These are phyloP conservation scores for Gossypium mustelinum DNA, from an alignment of 345 rosid genomes.

Conservation along the genomic window DNA sequence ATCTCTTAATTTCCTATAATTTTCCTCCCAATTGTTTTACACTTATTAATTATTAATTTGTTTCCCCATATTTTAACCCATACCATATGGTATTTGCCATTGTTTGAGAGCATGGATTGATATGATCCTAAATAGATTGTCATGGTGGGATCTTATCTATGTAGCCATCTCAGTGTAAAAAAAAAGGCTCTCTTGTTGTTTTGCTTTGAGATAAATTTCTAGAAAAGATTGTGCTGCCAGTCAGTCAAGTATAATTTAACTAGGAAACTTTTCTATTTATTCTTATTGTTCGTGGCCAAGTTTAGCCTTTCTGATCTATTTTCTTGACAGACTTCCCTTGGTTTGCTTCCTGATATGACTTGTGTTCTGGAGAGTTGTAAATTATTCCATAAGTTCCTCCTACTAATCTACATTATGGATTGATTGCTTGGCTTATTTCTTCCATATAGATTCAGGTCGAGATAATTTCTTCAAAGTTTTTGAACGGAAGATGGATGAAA, in stretches of 20 bases:
- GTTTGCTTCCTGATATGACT: neutral
- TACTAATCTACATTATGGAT: constrained; percentile 3
- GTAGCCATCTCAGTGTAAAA: neutral
- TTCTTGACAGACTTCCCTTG: neutral
- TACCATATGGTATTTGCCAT: neutral
- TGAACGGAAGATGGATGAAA: constrained; percentile 81
- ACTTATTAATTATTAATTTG: neutral
- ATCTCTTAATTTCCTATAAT: neutral
- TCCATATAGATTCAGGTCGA: constrained; percentile 54
- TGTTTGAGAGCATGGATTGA: neutral
- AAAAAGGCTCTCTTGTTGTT: neutral
- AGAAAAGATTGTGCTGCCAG: neutral
- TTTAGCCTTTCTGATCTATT: neutral
- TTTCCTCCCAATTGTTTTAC: neutral
- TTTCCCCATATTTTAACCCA: neutral
- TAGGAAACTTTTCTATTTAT: neutral
- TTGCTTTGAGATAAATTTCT: neutral
- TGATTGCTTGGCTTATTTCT: constrained; percentile 23
- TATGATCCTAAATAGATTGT: neutral
- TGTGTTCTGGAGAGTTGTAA: neutral
- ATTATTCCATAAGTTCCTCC: neutral
- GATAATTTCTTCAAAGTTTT: constrained; percentile 69
- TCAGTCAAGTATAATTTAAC: neutral
- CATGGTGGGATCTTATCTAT: neutral
- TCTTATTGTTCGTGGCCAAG: neutral